Evolutionary conservation across 768 basidiomycete species (phyloP), one percentile per base, ranked within the genome.

Genomic region (Lepiota subincarnata): DNA sequence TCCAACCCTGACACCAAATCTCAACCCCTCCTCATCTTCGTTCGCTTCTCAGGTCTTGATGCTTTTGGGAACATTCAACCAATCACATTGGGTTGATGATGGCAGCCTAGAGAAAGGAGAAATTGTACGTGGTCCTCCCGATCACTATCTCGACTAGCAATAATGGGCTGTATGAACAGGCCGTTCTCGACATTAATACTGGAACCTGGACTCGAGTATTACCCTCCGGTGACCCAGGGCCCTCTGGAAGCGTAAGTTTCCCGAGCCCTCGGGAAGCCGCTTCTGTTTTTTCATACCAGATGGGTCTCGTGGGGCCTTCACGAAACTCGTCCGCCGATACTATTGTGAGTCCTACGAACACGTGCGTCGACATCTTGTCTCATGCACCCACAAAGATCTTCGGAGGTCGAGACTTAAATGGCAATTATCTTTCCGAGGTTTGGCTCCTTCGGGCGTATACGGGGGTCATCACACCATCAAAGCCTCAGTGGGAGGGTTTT

Each of bases 371-470:
- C 46, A 20, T 56, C 12, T 4, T 11, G 16, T 41, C 46, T 48
- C 16, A 47, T 26, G 12, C 53, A n/a, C 20, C 45, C 46, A 48
- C 28, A 22, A 56, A 78, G 77, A 67, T 92, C 8, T 92, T 89
- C 58, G 90, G 90, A 31, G 90, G 90, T 37, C 78, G 78, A 59
- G 87, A 89, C 63, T 71, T 73, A 40, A 64, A 70, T 51, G 89
- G 89, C 12, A 79, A 72, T 20, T 84, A 87, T 62, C 73, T 90
- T 3, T 78, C 82, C 37, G 90, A 92, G 52, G 62, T 92, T 10
- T 92, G 90, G 90, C 65, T 92, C 6, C 73, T 92, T 56, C 74
- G 90, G 49, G 79, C 87, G 3, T 92, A 91, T 66, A 74, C 77
- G 56, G 84, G 75, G n/a, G 66, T 75, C 28, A 62, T 88, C 51